Conservation (phyloP, 2,329 filamentous ascomycete species). For the Pyrenophora graminea region DNA sequence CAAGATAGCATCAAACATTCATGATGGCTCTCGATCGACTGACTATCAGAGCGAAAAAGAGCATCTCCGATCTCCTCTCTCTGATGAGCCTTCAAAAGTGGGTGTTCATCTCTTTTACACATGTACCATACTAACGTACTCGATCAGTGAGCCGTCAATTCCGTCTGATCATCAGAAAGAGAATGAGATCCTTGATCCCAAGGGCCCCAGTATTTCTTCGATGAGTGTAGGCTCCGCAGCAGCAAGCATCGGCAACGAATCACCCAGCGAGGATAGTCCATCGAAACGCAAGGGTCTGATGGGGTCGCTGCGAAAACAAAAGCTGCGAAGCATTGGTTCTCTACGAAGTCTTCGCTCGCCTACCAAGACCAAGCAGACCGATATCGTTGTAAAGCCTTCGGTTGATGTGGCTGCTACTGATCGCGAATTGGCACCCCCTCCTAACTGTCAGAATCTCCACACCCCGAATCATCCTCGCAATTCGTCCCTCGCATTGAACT, state of each 20-base stretch:
- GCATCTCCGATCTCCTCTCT: constrained; percentile 34
- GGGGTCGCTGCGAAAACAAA: constrained; percentile 28
- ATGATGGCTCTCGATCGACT: constrained; percentile 35
- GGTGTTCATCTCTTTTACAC: not conserved
- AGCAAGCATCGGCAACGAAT: constrained; percentile 13
- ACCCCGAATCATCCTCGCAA: constrained; percentile 17
- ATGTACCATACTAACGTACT: constrained; percentile 5
- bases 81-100: constrained; percentile 2
- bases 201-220: constrained; percentile 19
- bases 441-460: constrained; percentile 9
- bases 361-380: constrained; percentile 22
- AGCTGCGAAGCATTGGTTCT: constrained; percentile 34
- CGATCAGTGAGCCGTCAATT: not conserved
- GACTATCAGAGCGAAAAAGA: constrained; percentile 35
- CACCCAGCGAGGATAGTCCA: constrained; percentile 28
- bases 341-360: constrained; percentile 29
- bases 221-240: not conserved
- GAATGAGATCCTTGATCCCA: constrained; percentile 12
- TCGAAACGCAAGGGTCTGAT: constrained; percentile 35
- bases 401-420: not conserved
- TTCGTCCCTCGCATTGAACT: constrained; percentile 33
- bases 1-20: constrained; percentile 15
- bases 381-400: constrained; percentile 1
- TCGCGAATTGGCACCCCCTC: not conserved
- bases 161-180: constrained; percentile 9